phyloP scores from a whole-genome alignment of 352 stramenopile species.

The Blastocystis hominis region DNA sequence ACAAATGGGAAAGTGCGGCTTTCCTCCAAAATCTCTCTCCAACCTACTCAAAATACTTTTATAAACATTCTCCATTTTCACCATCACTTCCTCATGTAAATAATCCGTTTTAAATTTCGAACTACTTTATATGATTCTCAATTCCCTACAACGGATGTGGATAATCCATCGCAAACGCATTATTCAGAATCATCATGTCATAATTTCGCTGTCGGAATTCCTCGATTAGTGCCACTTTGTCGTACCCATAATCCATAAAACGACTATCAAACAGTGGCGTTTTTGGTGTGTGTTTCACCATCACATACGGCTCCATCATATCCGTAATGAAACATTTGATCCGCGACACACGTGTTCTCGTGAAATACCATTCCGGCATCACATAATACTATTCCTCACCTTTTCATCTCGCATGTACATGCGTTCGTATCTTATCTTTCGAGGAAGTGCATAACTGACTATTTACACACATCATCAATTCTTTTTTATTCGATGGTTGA shows the following conservation, averaged over 20 bases:
- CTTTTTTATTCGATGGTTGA: constrained; percentile 5
- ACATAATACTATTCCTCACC: constrained; percentile 15
- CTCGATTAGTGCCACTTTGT: constrained; percentile 46
- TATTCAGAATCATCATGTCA: constrained; percentile 15
- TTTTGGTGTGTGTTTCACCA: too few relatives aligned
- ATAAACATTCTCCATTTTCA: too few relatives aligned
- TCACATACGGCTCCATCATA: too few relatives aligned
- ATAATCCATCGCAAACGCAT: too few relatives aligned
- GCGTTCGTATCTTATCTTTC: neutral
- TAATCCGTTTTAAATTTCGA: too few relatives aligned
- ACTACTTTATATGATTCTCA: neutral
- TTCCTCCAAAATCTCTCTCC: too few relatives aligned
- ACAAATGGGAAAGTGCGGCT: too few relatives aligned
- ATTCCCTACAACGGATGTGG: constrained; percentile 20
- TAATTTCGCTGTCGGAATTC: constrained; percentile 5
- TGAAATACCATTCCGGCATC: constrained; percentile 33
- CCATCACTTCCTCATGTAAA: too few relatives aligned
- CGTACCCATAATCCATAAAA: constrained; percentile 46
- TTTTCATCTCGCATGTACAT: neutral
- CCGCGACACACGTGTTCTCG: neutral
- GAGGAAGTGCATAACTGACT: neutral
- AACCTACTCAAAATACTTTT: too few relatives aligned
- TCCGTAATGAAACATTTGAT: too few relatives aligned
- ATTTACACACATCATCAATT: neutral
- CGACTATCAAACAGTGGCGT: constrained; percentile 24